A percentile compares a stretch with the other conserved stretches of the same genome.
These are phyloP conservation scores for Barnettozyma sucrosica DNA, from an alignment of 805 yeast genomes.

Conservation along the genomic window DNA sequence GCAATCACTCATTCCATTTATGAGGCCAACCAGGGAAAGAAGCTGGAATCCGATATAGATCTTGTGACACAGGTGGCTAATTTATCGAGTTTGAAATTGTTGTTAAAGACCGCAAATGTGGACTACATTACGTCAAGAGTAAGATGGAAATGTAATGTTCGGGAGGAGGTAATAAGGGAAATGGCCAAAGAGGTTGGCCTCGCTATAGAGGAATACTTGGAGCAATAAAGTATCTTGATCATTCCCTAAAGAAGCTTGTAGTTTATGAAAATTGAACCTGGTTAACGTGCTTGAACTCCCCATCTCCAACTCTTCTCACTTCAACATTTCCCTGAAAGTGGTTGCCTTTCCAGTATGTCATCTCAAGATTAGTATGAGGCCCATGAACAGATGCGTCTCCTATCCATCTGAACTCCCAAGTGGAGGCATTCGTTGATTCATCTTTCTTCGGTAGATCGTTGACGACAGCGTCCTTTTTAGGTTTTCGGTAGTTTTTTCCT, in stretches of 20 bases:
- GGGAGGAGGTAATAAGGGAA: conserved; percentile 56
- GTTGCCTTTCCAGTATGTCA: conserved; percentile 41
- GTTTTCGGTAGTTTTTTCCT: conserved; percentile 30
- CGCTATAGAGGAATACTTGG: conserved; percentile 57
- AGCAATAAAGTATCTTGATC: background rate
- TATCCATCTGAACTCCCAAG: conserved; percentile 47
- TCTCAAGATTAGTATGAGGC: conserved; percentile 42
- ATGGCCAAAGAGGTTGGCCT: conserved; percentile 61
- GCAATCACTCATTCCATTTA: conserved; percentile 76
- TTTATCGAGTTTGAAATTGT: conserved; percentile 29
- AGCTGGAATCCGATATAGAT: conserved; percentile 28
- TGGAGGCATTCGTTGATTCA: conserved; percentile 1
- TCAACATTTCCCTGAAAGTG: conserved; percentile 43
- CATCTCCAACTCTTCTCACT: conserved; percentile 29
- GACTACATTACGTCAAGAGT: conserved; percentile 63
- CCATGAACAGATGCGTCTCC: conserved; percentile 42
- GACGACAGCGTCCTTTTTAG: conserved; percentile 8
- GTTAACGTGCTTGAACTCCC: conserved; percentile 14
- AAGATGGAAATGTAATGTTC: conserved; percentile 73
- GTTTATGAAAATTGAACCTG: background rate
- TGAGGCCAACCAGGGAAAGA: conserved; percentile 34
- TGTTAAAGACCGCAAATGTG: conserved; percentile 29
- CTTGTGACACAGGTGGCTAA: conserved; percentile 31
- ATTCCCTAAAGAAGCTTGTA: background rate
- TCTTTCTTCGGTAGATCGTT: background rate